Conservation (phyloP, 2,329 filamentous ascomycete species). For the Hymenoscyphus infarciens region DNA sequence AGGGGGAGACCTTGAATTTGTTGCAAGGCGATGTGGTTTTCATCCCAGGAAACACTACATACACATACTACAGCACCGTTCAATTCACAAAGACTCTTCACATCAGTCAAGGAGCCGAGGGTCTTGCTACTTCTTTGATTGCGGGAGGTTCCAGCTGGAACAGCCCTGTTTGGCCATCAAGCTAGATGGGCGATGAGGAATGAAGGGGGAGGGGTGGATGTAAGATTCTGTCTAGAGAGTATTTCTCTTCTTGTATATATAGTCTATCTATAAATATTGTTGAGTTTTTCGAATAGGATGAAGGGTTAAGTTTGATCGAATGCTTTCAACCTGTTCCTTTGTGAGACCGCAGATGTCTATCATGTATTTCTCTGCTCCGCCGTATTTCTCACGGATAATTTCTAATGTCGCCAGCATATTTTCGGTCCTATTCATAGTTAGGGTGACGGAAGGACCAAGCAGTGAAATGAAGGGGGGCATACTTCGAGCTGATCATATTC, state of each 20-base stretch:
- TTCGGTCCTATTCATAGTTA: constrained; percentile 37
- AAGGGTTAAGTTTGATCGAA: constrained; percentile 47
- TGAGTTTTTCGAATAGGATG: constrained; percentile 14
- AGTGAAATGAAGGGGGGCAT: constrained; percentile 1
- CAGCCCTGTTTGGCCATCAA: constrained; percentile 23
- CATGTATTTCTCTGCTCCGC: constrained; percentile 62
- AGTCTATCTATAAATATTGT: constrained; percentile 7
- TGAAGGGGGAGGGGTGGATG: not conserved
- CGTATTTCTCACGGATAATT: constrained; percentile 57
- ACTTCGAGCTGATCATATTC: constrained; percentile 43
- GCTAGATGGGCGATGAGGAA: not conserved
- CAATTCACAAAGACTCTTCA: constrained; percentile 25
- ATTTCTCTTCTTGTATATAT: not conserved
- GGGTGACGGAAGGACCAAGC: constrained; percentile 6
- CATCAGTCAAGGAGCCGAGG: constrained; percentile 17
- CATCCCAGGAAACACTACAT: constrained; percentile 35
- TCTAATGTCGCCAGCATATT: constrained; percentile 49
- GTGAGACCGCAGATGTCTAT: constrained; percentile 54
- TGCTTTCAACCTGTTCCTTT: constrained; percentile 49
- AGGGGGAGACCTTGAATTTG: constrained; percentile 32
- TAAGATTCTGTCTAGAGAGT: not conserved
- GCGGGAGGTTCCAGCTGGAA: constrained; percentile 16
- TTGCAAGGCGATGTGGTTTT: constrained; percentile 40
- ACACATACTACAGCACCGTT: constrained; percentile 36
- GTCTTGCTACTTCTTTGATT: constrained; percentile 23